Conservation (phyloP, 202 grass and related monocot genomes). For the Setaria italica region DNA sequence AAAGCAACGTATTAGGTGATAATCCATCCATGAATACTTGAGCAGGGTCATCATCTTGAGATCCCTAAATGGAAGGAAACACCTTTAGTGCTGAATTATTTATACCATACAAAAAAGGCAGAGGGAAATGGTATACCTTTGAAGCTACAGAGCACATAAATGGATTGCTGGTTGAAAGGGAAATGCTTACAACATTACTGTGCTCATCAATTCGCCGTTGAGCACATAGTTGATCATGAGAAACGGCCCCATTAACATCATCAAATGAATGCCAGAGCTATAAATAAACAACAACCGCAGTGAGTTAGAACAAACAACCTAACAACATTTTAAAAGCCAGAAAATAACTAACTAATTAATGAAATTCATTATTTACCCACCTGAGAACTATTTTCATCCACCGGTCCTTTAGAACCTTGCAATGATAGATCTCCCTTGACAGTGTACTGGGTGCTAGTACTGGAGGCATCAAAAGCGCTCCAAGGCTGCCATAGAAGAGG, state of each 20-base stretch:
- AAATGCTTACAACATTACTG: conserved; percentile 32
- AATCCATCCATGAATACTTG: conserved; percentile 43
- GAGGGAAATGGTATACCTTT: conserved; percentile 49
- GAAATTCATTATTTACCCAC: conserved; percentile 43
- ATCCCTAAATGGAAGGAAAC: conserved; percentile 50
- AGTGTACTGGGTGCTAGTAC: conserved; percentile 27
- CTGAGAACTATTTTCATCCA: conserved; percentile 47
- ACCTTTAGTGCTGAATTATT: not conserved
- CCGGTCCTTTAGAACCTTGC: conserved; percentile 40
- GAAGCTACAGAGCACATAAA: conserved; percentile 51
- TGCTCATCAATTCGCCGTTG: conserved; percentile 37
- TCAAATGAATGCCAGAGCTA: conserved; percentile 82
- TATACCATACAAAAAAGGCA: conserved; percentile 3
- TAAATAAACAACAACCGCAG: conserved; percentile 27
- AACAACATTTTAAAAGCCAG: not conserved
- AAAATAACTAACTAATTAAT: not conserved
- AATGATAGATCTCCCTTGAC: conserved; percentile 39
- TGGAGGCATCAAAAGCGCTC: conserved; percentile 53
- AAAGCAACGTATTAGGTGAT: conserved; percentile 42
- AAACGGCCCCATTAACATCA: conserved; percentile 44
- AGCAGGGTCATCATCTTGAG: conserved; percentile 43
- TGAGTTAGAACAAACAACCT: conserved; percentile 14
- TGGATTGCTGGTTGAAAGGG: conserved; percentile 42
- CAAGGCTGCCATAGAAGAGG: conserved; percentile 46
- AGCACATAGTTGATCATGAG: conserved; percentile 27